Evolutionary conservation across 2,329 filamentous ascomycete genomes (phyloP).

Genomic region (Torrubiella hemipterigena): DNA sequence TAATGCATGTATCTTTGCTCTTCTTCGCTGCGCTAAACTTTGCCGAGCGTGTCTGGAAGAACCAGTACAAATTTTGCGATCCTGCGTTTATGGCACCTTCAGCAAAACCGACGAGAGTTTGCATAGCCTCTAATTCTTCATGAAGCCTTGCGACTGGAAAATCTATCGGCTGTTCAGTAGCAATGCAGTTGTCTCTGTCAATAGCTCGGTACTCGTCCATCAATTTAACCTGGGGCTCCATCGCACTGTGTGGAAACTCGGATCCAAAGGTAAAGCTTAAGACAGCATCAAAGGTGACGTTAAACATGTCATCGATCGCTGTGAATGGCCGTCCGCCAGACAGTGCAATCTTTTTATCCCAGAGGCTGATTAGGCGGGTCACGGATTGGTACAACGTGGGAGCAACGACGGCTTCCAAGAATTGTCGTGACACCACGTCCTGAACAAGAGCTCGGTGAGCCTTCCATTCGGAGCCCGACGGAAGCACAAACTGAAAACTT

Average conservation of each 20-base stretch:
- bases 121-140: not conserved
- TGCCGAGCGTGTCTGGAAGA: not conserved
- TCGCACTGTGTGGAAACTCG: conserved; percentile 10
- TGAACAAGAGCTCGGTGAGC: conserved; percentile 18
- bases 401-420: conserved; percentile 20
- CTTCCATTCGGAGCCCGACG: conserved; percentile 18
- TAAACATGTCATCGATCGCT: conserved; percentile 18
- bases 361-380: conserved; percentile 18
- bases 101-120: not conserved
- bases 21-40: not conserved
- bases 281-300: conserved; percentile 21
- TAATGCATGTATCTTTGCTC: not conserved
- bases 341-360: conserved; percentile 17
- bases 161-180: not conserved
- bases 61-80: not conserved
- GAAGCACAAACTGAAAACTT: conserved; percentile 19
- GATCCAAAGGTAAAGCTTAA: conserved; percentile 20
- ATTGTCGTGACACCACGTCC: conserved; percentile 23
- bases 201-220: not conserved
- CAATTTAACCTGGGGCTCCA: conserved; percentile 4
- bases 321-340: conserved; percentile 18
- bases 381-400: conserved; percentile 21
- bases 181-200: too few relatives aligned
- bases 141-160: not conserved
- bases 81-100: not conserved